Percentiles rank a stretch among this genome's conserved stretches.
phyloP scores from a whole-genome alignment of 805 yeast species.

The Zygotorulaspora danielsina region DNA sequence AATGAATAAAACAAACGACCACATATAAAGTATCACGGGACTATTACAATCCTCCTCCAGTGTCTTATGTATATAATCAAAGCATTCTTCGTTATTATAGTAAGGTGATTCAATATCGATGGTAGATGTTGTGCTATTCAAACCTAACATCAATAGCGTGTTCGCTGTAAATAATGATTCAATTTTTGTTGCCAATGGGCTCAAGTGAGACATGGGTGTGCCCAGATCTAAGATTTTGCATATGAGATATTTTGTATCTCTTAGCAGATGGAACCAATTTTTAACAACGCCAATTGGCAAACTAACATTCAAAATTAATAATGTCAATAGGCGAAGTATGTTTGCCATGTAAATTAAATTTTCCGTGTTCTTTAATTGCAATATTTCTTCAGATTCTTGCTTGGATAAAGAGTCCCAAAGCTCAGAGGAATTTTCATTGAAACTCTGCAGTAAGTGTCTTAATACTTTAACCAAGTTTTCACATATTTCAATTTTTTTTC shows the following conservation, averaged over 20 bases:
- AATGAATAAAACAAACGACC: conserved; percentile 60
- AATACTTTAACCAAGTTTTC: conserved; percentile 20
- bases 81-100: conserved; percentile 39
- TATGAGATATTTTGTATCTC: conserved; percentile 19
- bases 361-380: conserved; percentile 24
- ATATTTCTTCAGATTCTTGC: conserved; percentile 14
- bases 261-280: conserved; percentile 56
- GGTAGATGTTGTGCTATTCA: conserved; percentile 47
- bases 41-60: conserved; percentile 39
- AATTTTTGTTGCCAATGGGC: conserved; percentile 28
- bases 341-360: conserved; percentile 37
- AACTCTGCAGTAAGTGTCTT: conserved; percentile 8
- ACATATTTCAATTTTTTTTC: conserved; percentile 24
- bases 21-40: conserved; percentile 54
- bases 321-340: conserved; percentile 38
- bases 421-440: conserved; percentile 2
- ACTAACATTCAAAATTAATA: conserved; percentile 39
- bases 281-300: conserved; percentile 34
- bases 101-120: conserved; percentile 39
- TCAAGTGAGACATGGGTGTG: conserved; percentile 5
- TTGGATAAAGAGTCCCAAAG: conserved; percentile 4
- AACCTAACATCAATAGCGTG: conserved; percentile 52
- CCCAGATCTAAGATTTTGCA: no score
- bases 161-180: conserved; percentile 47
- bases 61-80: conserved; percentile 40